Conservation (phyloP, 257 asterid genomes). For the Parsonsia alboflavescens region DNA sequence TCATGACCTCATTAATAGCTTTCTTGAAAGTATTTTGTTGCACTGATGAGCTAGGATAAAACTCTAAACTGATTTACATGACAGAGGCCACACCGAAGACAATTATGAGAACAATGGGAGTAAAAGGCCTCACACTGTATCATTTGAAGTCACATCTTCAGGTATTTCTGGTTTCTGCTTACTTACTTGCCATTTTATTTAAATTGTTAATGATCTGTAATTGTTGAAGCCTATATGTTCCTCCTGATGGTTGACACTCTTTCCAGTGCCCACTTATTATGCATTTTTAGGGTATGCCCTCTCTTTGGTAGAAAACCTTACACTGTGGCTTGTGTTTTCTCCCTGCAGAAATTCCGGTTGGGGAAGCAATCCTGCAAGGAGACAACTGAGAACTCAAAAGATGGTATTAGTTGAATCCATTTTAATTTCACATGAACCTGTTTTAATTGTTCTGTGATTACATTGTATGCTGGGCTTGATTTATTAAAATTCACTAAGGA, state of each 20-base stretch:
- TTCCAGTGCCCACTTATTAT: neutral
- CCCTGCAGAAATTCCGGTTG: slow-evolving; percentile 75
- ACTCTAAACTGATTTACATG: slow-evolving; percentile 17
- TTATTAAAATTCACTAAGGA: neutral
- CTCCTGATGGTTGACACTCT: neutral
- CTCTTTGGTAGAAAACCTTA: neutral
- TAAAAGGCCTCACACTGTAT: slow-evolving; percentile 86
- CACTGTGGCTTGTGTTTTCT: slow-evolving; percentile 4
- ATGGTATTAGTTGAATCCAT: slow-evolving; percentile 37
- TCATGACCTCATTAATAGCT: neutral
- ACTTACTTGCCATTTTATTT: neutral
- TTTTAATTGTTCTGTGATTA: neutral
- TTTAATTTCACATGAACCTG: neutral
- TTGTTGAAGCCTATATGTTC: neutral
- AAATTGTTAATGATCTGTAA: neutral
- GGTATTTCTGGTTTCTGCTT: slow-evolving; percentile 32
- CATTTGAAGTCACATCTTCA: slow-evolving; percentile 97
- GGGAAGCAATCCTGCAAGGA: slow-evolving; percentile 81
- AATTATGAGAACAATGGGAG: slow-evolving; percentile 89
- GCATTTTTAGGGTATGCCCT: neutral
- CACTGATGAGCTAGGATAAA: slow-evolving; percentile 9
- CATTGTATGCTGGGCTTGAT: neutral
- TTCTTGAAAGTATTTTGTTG: slow-evolving; percentile 5
- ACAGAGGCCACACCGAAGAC: slow-evolving; percentile 94
- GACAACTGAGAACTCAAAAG: slow-evolving; percentile 73